phyloP scores from a whole-genome alignment of 2,329 filamentous ascomycete genomes.

The Stachybotrys chartarum region DNA sequence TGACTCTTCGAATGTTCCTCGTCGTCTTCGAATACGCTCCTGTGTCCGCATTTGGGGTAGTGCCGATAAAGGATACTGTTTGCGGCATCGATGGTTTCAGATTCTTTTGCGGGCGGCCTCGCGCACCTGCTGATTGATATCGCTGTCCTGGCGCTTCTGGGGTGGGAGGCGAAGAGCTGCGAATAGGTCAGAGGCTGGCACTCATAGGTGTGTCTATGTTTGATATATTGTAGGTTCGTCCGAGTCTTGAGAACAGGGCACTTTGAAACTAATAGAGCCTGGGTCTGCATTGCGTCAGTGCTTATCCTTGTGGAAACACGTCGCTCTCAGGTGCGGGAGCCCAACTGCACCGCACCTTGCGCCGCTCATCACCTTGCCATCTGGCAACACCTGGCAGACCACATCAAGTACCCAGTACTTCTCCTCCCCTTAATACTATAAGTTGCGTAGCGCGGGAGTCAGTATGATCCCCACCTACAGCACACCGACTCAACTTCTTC shows the following conservation, averaged over 20 bases:
- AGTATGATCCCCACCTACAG: no score
- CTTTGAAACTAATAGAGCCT: not conserved
- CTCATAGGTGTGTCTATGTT: slow-evolving; percentile 19
- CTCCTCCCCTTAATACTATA: not conserved
- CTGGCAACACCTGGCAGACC: not conserved
- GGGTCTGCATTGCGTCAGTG: not conserved
- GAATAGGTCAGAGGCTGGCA: slow-evolving; percentile 17
- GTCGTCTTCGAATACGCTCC: slow-evolving; percentile 26
- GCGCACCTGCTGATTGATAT: slow-evolving; percentile 23
- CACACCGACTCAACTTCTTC: no score
- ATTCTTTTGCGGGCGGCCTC: slow-evolving; percentile 23
- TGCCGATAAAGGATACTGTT: slow-evolving; percentile 10
- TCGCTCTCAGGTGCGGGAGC: not conserved
- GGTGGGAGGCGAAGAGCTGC: slow-evolving; percentile 21
- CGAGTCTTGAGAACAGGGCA: not conserved
- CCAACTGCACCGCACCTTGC: not conserved
- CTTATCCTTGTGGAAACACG: not conserved
- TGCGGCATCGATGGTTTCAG: slow-evolving; percentile 21
- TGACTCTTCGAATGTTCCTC: slow-evolving; percentile 20
- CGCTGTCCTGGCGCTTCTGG: slow-evolving; percentile 19
- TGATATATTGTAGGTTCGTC: slow-evolving; percentile 16
- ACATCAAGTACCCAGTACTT: not conserved
- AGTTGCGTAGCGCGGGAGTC: not conserved
- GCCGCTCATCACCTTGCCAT: not conserved
- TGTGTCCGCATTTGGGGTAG: slow-evolving; percentile 22